These are phyloP conservation scores for Clavaria fumosa DNA, from an alignment of 768 basidiomycete species.

Conservation along the genomic window DNA sequence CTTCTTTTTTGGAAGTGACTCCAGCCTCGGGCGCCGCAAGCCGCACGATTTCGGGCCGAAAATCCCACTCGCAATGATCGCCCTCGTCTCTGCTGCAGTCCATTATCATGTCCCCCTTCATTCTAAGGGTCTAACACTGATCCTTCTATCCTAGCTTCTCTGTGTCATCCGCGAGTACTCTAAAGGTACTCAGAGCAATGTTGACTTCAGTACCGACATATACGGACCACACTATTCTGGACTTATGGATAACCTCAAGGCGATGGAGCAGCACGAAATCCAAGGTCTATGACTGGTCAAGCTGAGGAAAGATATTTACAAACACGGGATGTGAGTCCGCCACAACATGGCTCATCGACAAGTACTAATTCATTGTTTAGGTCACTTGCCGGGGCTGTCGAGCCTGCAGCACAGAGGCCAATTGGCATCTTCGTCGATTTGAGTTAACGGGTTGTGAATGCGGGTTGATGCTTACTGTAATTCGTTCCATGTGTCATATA, in stretches of 20 bases:
- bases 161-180: neutral
- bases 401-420: neutral
- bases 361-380: neutral
- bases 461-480: neutral
- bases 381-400: neutral
- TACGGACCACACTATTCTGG: neutral
- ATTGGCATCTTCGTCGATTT: neutral
- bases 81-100: neutral
- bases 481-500: neutral
- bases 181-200: neutral
- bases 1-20: neutral
- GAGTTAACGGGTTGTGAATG: neutral
- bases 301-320: neutral
- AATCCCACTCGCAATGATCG: neutral
- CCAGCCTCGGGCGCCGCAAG: neutral
- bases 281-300: neutral
- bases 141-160: constrained; percentile 1
- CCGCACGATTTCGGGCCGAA: neutral
- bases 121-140: neutral
- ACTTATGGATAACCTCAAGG: constrained; percentile 1
- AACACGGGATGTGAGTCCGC: neutral
- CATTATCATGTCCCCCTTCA: neutral
- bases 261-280: neutral
- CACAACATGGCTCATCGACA: neutral
- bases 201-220: neutral